Base-by-base conservation (phyloP, 1,284 basidiomycete genomes). In the Rhizoctonia solani region DNA sequence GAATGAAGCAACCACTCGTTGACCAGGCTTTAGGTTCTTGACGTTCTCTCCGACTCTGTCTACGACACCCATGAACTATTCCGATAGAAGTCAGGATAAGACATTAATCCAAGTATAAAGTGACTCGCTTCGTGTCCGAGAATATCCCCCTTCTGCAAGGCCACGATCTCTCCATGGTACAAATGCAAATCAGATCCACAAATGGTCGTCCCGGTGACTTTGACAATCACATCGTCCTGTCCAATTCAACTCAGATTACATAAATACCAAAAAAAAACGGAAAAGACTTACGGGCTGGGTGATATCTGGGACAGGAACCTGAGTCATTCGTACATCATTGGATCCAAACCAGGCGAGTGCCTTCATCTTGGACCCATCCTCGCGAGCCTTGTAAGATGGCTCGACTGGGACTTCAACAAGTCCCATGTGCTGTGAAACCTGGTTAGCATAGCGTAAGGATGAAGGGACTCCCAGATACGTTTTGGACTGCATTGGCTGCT, bases 1-100 rank as follows among this genome's bases (percentile, higher is more conserved):
- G 84, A 92, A 92, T 0, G 85, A 86, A 0, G 85, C 83, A 13
- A 92, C 89, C 56, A 91, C 88, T 11, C 88, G 82, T 71, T 91
- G 84, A 14, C 89, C 88, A 4, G 78, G 69, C 41, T 82, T 79
- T 61, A 89, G 75, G 55, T 85, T 84, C 47, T 75, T 85, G 16
- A 90, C 86, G 65, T 81, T 83, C 0, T 84, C 81, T 0, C 89
- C 88, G 47, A 89, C 79, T 49, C 82, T 81, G 71, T 88, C 86
- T 27, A 90, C 83, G 49, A 83, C 76, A 6, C 87, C 87, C 87
- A 88, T 88, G 74, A 88, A 88, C 82, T 87, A 69, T 1, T 39
- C 37, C 50, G 19, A 16, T 1, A 44, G n/a, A 4, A 16, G 14
- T 16, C 14, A 25, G 59, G 49, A 30, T 69, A 23, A 49, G 11